phyloP scores from a whole-genome alignment of 352 stramenopile genomes.

The Phytophthora pisi region DNA sequence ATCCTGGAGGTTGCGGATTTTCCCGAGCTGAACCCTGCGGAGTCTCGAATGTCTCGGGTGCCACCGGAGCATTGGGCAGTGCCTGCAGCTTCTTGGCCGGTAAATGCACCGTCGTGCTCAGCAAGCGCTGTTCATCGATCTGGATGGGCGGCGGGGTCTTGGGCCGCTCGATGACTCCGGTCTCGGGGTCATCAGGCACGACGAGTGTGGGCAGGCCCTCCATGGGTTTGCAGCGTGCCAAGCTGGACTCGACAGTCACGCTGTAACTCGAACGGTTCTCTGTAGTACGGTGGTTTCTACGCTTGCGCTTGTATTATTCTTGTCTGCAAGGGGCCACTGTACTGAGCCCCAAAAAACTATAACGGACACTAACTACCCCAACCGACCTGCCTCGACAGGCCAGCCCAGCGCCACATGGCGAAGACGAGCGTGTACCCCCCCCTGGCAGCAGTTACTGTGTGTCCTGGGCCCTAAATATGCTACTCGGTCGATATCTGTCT shows the following conservation, averaged over 20 bases:
- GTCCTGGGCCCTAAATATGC: not conserved
- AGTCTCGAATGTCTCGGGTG: conserved; percentile 19
- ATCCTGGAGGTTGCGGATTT: conserved; percentile 5
- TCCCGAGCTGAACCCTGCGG: conserved; percentile 1
- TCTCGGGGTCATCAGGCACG: conserved; percentile 71
- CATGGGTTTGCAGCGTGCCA: conserved; percentile 18
- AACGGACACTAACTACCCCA: conserved; percentile 12
- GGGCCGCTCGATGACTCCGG: conserved; percentile 67
- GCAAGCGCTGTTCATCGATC: conserved; percentile 36
- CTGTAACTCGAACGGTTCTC: not conserved
- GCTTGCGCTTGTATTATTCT: conserved; percentile 18
- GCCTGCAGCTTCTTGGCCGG: conserved; percentile 29
- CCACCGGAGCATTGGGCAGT: conserved; percentile 25
- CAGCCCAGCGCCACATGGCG: conserved; percentile 9
- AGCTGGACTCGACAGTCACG: conserved; percentile 4
- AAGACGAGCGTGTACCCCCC: not conserved
- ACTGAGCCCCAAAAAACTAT: conserved; percentile 16
- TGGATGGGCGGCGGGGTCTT: conserved; percentile 55
- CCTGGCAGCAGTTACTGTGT: conserved; percentile 3
- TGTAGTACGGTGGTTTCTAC: conserved; percentile 13
- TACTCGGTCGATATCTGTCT: not conserved
- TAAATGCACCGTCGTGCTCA: conserved; percentile 25
- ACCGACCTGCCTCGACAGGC: no score
- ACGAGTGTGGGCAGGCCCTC: conserved; percentile 62
- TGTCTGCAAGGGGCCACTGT: conserved; percentile 6